Percentiles rank a stretch among this genome's conserved stretches.
phyloP scores from a whole-genome alignment of 306 rosid species.

The Vigna reflexopilosa region DNA sequence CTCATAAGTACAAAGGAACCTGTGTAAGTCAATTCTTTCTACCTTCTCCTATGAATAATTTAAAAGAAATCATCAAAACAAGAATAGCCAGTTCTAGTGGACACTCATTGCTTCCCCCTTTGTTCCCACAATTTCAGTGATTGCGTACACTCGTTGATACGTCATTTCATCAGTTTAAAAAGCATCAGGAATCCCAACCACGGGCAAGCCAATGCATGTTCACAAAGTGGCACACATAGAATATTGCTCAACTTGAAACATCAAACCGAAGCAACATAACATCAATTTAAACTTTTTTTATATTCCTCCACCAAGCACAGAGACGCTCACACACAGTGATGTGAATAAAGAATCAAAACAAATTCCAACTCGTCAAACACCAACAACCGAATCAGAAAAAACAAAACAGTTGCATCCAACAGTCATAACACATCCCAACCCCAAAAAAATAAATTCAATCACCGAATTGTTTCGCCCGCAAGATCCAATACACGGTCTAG shows the following conservation, averaged over 20 bases:
- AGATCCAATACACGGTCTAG: conserved; percentile 60
- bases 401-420: conserved; percentile 19
- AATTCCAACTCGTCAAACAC: conserved; percentile 45
- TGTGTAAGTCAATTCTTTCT: background rate
- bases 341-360: background rate
- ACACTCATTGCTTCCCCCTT: conserved; percentile 20
- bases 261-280: conserved; percentile 16
- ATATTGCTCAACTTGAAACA: conserved; percentile 22
- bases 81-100: background rate
- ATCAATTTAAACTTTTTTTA: conserved; percentile 30
- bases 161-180: conserved; percentile 15
- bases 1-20: background rate
- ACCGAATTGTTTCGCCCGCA: conserved; percentile 36
- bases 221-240: conserved; percentile 13
- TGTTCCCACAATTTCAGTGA: conserved; percentile 9
- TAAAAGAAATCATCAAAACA: background rate
- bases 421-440: conserved; percentile 41
- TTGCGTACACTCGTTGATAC: conserved; percentile 30
- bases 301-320: background rate
- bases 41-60: background rate
- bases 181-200: conserved; percentile 31
- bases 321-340: background rate
- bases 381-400: conserved; percentile 37
- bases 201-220: background rate
- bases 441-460: background rate